A percentile compares a stretch with the other conserved stretches of the same genome.
Conservation (phyloP, 2,329 filamentous ascomycete species). For the Cordyceps cicadae region DNA sequence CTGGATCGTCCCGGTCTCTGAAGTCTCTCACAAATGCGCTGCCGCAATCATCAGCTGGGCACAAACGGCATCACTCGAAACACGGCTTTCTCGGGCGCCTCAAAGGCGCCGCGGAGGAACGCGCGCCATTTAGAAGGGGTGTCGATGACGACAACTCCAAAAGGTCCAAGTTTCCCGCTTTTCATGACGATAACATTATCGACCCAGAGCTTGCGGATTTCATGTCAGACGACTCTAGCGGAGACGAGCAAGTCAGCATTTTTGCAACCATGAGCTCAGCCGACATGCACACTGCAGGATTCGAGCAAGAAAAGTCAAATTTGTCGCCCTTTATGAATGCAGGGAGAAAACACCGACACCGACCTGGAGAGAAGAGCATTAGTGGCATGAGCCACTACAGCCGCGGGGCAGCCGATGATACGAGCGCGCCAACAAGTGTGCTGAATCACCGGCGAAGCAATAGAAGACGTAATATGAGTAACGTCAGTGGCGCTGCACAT, state of each 20-base stretch:
- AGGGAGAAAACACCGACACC: constrained; percentile 65
- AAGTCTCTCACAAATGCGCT: constrained; percentile 62
- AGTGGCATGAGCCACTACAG: constrained; percentile 61
- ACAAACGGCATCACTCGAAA: constrained; percentile 80
- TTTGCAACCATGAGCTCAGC: constrained; percentile 66
- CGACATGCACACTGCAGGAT: constrained; percentile 54
- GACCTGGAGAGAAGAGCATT: constrained; percentile 67
- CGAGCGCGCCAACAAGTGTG: constrained; percentile 45
- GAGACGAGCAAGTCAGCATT: constrained; percentile 83
- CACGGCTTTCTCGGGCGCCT: constrained; percentile 74
- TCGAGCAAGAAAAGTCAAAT: constrained; percentile 66
- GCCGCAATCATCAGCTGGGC: constrained; percentile 64
- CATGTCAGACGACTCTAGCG: constrained; percentile 92
- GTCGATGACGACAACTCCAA: constrained; percentile 56
- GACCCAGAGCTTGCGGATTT: constrained; percentile 92
- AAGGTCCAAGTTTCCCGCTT: constrained; percentile 70
- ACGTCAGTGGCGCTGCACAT: constrained; percentile 52
- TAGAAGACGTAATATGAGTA: constrained; percentile 74
- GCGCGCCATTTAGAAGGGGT: constrained; percentile 77
- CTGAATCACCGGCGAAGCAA: constrained; percentile 53
- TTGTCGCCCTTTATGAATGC: constrained; percentile 65
- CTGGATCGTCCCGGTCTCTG: constrained; percentile 85
- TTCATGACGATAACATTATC: constrained; percentile 97
- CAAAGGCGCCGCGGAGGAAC: constrained; percentile 64
- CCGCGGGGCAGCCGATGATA: constrained; percentile 58